Percentiles rank a stretch among this genome's conserved stretches.
phyloP scores from a whole-genome alignment of 192 early-diverging fungal genomes.

The Entomortierella parvispora region DNA sequence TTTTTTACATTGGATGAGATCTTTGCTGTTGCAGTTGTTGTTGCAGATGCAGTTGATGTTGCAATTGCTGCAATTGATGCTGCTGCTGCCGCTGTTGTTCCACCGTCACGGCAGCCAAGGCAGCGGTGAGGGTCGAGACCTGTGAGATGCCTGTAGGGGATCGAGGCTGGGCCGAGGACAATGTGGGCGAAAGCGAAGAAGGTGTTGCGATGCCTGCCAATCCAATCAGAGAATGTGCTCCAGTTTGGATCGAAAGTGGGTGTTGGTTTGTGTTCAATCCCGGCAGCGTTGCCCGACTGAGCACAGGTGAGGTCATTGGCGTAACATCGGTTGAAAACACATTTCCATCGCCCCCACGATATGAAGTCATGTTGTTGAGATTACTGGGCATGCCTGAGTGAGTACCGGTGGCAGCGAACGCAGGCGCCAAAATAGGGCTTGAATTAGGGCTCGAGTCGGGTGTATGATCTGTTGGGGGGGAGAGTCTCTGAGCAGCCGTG shows the following conservation, averaged over 20 bases:
- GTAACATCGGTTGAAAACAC: slow-evolving; percentile 44
- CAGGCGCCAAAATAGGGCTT: slow-evolving; percentile 6
- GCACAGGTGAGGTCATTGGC: slow-evolving; percentile 45
- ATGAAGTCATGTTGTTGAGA: slow-evolving; percentile 13
- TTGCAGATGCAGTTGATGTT: neutral
- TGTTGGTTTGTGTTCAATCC: slow-evolving; percentile 22
- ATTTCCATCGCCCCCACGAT: slow-evolving; percentile 26
- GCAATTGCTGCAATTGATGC: slow-evolving; percentile 9
- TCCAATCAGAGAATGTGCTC: neutral
- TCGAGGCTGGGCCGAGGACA: slow-evolving; percentile 10
- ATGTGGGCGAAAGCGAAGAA: slow-evolving; percentile 27
- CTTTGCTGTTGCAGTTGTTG: neutral
- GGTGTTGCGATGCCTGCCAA: slow-evolving; percentile 23
- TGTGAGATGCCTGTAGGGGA: slow-evolving; percentile 28
- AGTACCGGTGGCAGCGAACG: neutral
- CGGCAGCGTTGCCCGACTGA: slow-evolving; percentile 37
- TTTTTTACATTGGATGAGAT: neutral
- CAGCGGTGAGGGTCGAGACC: slow-evolving; percentile 45
- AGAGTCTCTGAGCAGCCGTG: neutral
- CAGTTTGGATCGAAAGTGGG: slow-evolving; percentile 33
- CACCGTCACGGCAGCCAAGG: slow-evolving; percentile 39
- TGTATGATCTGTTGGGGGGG: slow-evolving; percentile 31
- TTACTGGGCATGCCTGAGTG: neutral
- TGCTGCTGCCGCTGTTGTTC: slow-evolving; percentile 37
- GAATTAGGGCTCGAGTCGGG: slow-evolving; percentile 39